A percentile compares a stretch with the other conserved stretches of the same genome.
phyloP scores from a whole-genome alignment of 2,329 filamentous ascomycete species.

The Dactylellina leptospora region DNA sequence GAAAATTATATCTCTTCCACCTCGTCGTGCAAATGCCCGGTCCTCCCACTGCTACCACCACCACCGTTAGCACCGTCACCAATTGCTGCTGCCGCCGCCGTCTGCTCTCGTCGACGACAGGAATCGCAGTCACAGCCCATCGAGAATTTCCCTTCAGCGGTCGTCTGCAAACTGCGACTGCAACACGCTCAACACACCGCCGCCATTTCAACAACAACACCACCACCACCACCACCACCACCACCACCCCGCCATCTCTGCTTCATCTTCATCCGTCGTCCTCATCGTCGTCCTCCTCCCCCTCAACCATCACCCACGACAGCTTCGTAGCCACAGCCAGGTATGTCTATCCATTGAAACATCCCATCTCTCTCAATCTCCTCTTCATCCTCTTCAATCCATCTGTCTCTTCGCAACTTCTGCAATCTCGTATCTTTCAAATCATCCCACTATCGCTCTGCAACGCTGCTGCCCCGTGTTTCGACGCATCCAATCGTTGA shows the following conservation, averaged over 20 bases:
- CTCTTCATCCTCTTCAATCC: no score
- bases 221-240: slow-evolving; percentile 8
- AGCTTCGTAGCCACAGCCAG: no score
- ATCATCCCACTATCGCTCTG: no score
- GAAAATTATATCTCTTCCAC: no score
- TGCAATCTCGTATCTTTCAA: no score
- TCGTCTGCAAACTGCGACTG: background rate
- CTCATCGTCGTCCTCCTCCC: background rate
- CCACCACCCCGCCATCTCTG: background rate
- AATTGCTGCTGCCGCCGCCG: background rate
- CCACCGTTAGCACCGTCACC: background rate
- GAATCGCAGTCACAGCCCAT: background rate
- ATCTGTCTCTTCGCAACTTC: no score
- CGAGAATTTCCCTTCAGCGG: background rate
- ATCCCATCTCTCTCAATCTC: no score
- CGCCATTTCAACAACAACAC: background rate
- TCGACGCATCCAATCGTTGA: background rate
- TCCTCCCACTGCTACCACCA: background rate
- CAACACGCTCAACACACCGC: slow-evolving; percentile 50
- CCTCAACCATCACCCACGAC: background rate
- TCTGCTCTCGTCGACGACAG: background rate
- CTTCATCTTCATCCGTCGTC: background rate
- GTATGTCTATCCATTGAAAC: no score
- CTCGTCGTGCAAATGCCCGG: background rate
- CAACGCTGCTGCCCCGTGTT: no score